Percentiles rank a stretch among this genome's conserved stretches.
Conservation (phyloP, 768 basidiomycete species). For the Arthromyces matolae region DNA sequence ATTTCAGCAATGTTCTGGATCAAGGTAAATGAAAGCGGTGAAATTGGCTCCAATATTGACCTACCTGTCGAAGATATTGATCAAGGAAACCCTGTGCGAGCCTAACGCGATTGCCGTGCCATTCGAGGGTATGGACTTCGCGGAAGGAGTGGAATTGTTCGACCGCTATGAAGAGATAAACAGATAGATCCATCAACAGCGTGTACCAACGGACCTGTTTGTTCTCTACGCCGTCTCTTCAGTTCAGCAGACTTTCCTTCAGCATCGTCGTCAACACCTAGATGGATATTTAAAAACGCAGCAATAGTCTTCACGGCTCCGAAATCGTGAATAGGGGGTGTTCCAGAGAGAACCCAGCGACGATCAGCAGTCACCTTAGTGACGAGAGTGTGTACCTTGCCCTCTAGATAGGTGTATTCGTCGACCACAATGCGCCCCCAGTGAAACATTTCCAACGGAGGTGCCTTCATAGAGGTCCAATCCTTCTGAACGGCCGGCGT, state of each 20-base stretch:
- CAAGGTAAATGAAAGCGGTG: neutral
- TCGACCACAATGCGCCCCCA: slow-evolving; percentile 87
- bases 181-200: slow-evolving; percentile 13
- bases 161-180: slow-evolving; percentile 48
- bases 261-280: slow-evolving; percentile 86
- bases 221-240: slow-evolving; percentile 78
- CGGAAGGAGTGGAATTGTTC: slow-evolving; percentile 97
- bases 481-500: slow-evolving; percentile 59
- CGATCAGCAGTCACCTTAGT: slow-evolving; percentile 73
- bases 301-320: slow-evolving; percentile 88
- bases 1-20: slow-evolving; percentile 91
- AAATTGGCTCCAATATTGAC: slow-evolving; percentile 1
- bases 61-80: slow-evolving; percentile 80
- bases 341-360: slow-evolving; percentile 96
- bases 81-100: slow-evolving; percentile 81
- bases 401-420: slow-evolving; percentile 91
- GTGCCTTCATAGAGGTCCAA: slow-evolving; percentile 76
- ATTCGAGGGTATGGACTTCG: slow-evolving; percentile 86
- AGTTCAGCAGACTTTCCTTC: slow-evolving; percentile 73
- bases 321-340: slow-evolving; percentile 90
- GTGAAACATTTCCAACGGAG: slow-evolving; percentile 90
- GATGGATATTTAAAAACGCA: slow-evolving; percentile 83
- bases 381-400: slow-evolving; percentile 73
- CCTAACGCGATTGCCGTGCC: slow-evolving; percentile 85
- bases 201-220: slow-evolving; percentile 55